A percentile compares a stretch with the other conserved stretches of the same genome.
phyloP scores from a whole-genome alignment of 257 asterid genomes.

The Solanum bulbocastanum region DNA sequence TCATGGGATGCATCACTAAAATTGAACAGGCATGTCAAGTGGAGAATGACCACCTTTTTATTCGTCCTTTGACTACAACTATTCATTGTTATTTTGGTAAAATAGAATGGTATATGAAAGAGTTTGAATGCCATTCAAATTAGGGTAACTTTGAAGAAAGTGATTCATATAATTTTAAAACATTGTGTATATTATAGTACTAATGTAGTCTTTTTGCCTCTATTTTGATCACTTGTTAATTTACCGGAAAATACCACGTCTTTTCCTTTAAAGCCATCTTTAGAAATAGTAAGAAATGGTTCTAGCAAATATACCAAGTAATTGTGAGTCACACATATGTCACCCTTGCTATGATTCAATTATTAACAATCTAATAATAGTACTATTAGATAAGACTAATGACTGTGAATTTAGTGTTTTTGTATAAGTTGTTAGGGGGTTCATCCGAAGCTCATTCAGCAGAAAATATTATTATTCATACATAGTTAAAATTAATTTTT shows the following conservation, averaged over 20 bases:
- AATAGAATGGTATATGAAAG: neutral
- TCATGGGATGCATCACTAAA: neutral
- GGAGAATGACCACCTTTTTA: neutral
- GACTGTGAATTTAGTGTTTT: neutral
- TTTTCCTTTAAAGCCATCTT: neutral
- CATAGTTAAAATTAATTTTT: no score
- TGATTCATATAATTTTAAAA: neutral
- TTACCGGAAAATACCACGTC: neutral
- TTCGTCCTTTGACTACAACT: neutral
- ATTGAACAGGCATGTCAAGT: neutral
- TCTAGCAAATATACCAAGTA: neutral
- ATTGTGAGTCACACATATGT: neutral
- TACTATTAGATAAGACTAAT: neutral
- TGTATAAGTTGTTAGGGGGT: neutral
- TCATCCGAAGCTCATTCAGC: accelerated
- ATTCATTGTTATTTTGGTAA: neutral
- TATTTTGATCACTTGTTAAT: neutral
- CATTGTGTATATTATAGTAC: neutral
- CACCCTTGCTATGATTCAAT: neutral
- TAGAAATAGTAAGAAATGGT: neutral
- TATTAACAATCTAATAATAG: neutral
- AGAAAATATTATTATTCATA: no score
- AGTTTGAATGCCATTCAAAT: neutral
- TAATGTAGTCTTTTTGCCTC: neutral
- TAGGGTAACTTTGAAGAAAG: neutral